Percentiles rank a stretch among this genome's conserved stretches.
These are phyloP conservation scores for Phyllachora maydis DNA, from an alignment of 2,329 filamentous ascomycete genomes.

Conservation along the genomic window DNA sequence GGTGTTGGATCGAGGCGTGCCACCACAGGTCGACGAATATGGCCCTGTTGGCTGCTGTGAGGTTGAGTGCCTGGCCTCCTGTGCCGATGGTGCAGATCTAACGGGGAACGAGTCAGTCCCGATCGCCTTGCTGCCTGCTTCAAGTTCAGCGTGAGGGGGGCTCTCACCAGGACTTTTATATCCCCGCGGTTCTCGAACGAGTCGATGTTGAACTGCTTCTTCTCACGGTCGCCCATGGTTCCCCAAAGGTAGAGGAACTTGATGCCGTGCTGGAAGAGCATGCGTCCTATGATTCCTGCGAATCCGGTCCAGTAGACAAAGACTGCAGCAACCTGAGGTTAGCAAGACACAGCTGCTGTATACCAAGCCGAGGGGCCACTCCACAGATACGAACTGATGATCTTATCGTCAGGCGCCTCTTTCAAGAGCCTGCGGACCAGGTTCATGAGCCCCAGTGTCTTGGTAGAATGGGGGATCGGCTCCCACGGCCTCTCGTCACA, in stretches of 20 bases:
- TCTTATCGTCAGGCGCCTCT: conserved; percentile 4
- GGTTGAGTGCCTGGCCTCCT: conserved; percentile 3
- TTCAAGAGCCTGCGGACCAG: conserved; percentile 2
- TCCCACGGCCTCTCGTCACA: conserved; percentile 3
- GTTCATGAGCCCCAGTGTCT: conserved; percentile 3
- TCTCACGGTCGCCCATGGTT: background rate
- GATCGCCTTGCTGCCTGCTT: background rate
- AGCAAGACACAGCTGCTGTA: no score
- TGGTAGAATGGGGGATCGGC: conserved; percentile 3
- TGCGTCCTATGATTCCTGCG: conserved; percentile 2
- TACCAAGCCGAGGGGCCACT: background rate
- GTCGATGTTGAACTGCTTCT: conserved; percentile 1
- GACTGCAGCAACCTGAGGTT: conserved; percentile 1
- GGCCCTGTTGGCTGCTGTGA: conserved; percentile 4
- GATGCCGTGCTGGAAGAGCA: conserved; percentile 3
- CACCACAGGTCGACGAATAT: conserved; percentile 5
- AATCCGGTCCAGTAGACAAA: conserved; percentile 4
- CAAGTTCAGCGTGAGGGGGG: background rate
- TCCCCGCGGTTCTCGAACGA: conserved; percentile 1
- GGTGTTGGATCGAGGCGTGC: conserved; percentile 3
- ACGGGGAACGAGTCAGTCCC: background rate
- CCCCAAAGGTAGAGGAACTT: conserved; percentile 5
- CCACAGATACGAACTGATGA: conserved; percentile 3
- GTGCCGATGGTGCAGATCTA: conserved; percentile 3
- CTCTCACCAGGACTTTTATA: conserved; percentile 4